Percentiles rank a stretch among this genome's conserved stretches.
Evolutionary conservation across 306 rosid species (phyloP).

Genomic region (Psophocarpus tetragonolobus): DNA sequence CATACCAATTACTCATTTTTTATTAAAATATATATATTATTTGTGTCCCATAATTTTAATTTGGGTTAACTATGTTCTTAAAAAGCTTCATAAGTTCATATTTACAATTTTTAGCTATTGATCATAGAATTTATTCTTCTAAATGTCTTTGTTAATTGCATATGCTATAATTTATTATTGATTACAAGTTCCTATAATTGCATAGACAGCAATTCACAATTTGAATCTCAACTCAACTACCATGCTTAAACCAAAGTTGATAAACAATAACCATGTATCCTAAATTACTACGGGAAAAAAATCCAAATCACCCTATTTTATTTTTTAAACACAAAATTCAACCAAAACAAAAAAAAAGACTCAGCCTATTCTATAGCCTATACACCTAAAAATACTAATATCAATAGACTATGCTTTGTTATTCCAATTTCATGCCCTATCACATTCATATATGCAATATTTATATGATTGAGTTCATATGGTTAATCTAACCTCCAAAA

Average conservation of each 20-base stretch:
- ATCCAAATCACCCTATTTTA: too few species aligned
- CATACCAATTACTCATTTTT: background rate
- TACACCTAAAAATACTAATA: background rate
- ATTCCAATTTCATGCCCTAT: slow-evolving; percentile 3
- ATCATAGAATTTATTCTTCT: too few species aligned
- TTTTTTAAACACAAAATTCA: too few species aligned
- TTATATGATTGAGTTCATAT: slow-evolving; percentile 18
- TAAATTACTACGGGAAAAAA: too few species aligned
- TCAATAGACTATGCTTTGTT: background rate
- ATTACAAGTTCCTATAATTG: too few species aligned
- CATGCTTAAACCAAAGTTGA: too few species aligned
- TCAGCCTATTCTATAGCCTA: too few species aligned
- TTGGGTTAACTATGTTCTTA: background rate
- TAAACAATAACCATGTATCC: too few species aligned
- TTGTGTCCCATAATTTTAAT: background rate
- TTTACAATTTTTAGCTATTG: too few species aligned
- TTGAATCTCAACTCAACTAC: background rate
- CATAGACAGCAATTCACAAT: background rate
- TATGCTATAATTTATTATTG: too few species aligned
- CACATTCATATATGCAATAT: background rate
- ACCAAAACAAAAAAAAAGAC: too few species aligned
- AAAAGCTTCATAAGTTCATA: background rate
- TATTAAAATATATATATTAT: too few species aligned
- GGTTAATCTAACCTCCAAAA: slow-evolving; percentile 9
- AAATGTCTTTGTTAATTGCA: background rate